These are phyloP conservation scores for Epichloe bromicola DNA, from an alignment of 2,329 filamentous ascomycete genomes.

Conservation along the genomic window DNA sequence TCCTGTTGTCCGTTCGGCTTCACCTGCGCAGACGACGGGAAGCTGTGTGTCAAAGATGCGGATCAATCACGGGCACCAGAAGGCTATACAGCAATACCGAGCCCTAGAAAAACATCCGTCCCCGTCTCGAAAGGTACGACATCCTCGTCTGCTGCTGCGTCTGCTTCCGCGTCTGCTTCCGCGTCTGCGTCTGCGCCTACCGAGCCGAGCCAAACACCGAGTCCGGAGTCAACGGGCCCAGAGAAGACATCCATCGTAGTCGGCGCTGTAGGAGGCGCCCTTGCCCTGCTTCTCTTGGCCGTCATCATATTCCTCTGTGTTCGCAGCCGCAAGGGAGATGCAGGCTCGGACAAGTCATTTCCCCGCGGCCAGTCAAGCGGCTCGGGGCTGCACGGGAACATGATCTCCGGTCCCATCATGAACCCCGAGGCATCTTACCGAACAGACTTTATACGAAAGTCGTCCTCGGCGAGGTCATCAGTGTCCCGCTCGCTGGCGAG, in stretches of 20 bases:
- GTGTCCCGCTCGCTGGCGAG: conserved; percentile 4
- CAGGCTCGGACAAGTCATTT: conserved; percentile 9
- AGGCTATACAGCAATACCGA: conserved; percentile 10
- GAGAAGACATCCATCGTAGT: conserved; percentile 29
- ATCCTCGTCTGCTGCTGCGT: neutral
- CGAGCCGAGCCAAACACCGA: conserved; percentile 2
- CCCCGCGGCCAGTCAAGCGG: conserved; percentile 9
- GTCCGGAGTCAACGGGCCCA: conserved; percentile 13
- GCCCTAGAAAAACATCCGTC: conserved; percentile 10
- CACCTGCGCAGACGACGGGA: conserved; percentile 36
- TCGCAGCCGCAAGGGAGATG: conserved; percentile 15
- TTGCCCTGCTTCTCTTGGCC: conserved; percentile 27
- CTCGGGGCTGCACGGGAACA: conserved; percentile 22
- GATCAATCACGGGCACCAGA: conserved; percentile 34
- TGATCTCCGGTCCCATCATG: conserved; percentile 46
- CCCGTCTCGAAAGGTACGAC: conserved; percentile 4
- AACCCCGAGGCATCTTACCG: conserved; percentile 27
- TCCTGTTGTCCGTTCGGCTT: conserved; percentile 66
- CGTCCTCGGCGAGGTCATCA: conserved; percentile 7
- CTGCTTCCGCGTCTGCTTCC: neutral
- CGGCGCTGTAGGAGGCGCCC: conserved; percentile 33
- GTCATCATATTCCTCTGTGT: conserved; percentile 28
- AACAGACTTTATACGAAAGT: conserved; percentile 40
- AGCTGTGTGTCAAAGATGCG: conserved; percentile 36
- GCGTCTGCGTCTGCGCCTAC: conserved; percentile 2